These are phyloP conservation scores for Elaphomyces granulatus DNA, from an alignment of 495 filamentous ascomycete genomes.

Conservation along the genomic window DNA sequence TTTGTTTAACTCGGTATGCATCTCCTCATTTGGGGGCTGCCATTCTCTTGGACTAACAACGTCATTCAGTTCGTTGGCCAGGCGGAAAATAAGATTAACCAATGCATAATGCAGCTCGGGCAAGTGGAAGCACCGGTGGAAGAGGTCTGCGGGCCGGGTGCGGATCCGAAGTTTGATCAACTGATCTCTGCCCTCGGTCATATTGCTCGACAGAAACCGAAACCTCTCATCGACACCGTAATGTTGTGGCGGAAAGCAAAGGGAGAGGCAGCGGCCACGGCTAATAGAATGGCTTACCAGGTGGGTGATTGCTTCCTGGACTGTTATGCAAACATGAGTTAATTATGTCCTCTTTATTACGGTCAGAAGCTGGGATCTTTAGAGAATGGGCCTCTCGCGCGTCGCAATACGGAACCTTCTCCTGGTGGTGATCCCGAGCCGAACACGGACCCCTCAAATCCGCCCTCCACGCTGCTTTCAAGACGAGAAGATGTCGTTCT, in stretches of 20 bases:
- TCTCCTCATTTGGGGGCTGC: neutral
- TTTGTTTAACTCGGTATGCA: slow-evolving; percentile 73
- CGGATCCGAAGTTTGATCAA: slow-evolving; percentile 86
- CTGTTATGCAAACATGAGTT: too few relatives aligned
- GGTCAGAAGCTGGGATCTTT: too few relatives aligned
- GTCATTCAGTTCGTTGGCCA: slow-evolving; percentile 45
- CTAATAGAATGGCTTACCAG: slow-evolving; percentile 48
- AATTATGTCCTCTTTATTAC: too few relatives aligned
- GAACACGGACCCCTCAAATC: slow-evolving; percentile 14
- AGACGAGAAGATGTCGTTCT: slow-evolving; percentile 56
- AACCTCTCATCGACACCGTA: slow-evolving; percentile 87
- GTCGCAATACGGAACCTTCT: slow-evolving; percentile 41
- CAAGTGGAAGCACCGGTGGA: slow-evolving; percentile 73
- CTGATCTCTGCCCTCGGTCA: slow-evolving; percentile 84
- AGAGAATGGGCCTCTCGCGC: slow-evolving; percentile 28
- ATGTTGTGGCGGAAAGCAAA: slow-evolving; percentile 96
- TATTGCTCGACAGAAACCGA: slow-evolving; percentile 86
- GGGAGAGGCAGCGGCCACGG: slow-evolving; percentile 63
- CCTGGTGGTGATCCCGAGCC: slow-evolving; percentile 14
- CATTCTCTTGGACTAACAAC: slow-evolving; percentile 10
- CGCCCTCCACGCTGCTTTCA: slow-evolving; percentile 28
- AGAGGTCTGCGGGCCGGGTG: slow-evolving; percentile 73
- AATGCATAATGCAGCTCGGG: slow-evolving; percentile 58
- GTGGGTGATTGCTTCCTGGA: too few relatives aligned
- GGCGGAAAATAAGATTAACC: slow-evolving; percentile 85